Conservation (phyloP, 345 rosid species). For the Camelina neglecta region DNA sequence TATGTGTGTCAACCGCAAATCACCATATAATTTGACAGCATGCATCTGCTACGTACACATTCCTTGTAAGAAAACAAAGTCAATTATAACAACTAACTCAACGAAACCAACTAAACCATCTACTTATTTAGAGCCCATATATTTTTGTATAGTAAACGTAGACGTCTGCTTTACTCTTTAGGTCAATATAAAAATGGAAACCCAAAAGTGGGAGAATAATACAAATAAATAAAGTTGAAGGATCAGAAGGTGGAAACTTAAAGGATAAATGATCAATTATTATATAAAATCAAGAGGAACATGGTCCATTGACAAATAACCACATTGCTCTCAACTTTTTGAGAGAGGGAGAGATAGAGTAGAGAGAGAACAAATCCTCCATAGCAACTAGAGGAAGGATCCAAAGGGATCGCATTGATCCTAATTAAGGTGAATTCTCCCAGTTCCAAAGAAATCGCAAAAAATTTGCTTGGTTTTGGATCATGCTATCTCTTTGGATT, state of each 20-base stretch:
- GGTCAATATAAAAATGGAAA: constrained; percentile 16
- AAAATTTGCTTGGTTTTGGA: constrained; percentile 94
- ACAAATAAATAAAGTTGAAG: constrained; percentile 7
- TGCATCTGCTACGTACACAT: neutral
- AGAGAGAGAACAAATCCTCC: constrained; percentile 12
- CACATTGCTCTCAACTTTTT: constrained; percentile 27
- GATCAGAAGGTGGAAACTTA: constrained; percentile 20
- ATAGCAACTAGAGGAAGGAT: constrained; percentile 83
- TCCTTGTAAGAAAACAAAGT: neutral
- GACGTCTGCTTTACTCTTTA: constrained; percentile 18
- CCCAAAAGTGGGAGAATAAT: constrained; percentile 16
- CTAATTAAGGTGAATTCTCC: constrained; percentile 40
- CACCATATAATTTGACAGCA: neutral
- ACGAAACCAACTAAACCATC: neutral
- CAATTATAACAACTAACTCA: neutral
- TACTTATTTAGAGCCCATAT: neutral
- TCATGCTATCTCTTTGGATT: constrained; percentile 92
- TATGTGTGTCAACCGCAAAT: neutral
- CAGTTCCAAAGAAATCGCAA: constrained; percentile 61
- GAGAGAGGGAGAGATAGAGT: constrained; percentile 16
- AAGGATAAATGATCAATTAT: constrained; percentile 10
- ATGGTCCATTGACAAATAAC: constrained; percentile 20
- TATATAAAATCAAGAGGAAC: constrained; percentile 30
- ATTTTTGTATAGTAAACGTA: constrained; percentile 2
- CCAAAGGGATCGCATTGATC: constrained; percentile 99